Conservation (phyloP, 257 asterid genomes). For the Salvia miltiorrhiza region DNA sequence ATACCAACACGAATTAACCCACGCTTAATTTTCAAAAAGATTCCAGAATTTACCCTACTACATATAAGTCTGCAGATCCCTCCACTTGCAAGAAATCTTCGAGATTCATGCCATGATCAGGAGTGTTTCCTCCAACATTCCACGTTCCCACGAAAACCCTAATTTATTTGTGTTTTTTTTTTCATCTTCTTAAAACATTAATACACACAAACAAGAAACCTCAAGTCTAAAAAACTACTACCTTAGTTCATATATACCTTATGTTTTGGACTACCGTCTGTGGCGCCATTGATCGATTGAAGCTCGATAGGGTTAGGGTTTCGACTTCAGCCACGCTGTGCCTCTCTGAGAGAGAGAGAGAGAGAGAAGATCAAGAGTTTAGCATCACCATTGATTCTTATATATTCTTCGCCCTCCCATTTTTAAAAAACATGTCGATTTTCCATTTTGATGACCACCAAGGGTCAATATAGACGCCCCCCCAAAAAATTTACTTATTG, state of each 20-base stretch:
- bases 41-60: conserved; percentile 59
- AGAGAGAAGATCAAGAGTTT: conserved; percentile 1
- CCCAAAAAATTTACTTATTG: conserved; percentile 12
- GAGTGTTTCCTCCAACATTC: conserved; percentile 93
- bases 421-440: not conserved
- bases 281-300: conserved; percentile 48
- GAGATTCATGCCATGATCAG: conserved; percentile 66
- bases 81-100: conserved; percentile 90
- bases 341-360: conserved; percentile 82
- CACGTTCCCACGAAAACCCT: conserved; percentile 91
- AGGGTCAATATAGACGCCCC: conserved; percentile 6
- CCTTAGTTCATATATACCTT: conserved; percentile 45
- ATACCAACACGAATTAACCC: too few species aligned
- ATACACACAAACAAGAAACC: not conserved
- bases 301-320: conserved; percentile 51
- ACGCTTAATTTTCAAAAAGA: not conserved
- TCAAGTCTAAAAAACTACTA: not conserved
- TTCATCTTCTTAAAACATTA: not conserved
- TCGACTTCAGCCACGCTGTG: conserved; percentile 46
- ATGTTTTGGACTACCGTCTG: conserved; percentile 48
- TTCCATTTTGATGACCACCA: conserved; percentile 18
- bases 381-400: not conserved
- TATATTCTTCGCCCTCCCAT: conserved; percentile 8
- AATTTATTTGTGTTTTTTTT: too few species aligned
- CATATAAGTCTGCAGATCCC: conserved; percentile 81